Base-by-base conservation (phyloP, 768 basidiomycete genomes). In the Amanita brunnescens region DNA sequence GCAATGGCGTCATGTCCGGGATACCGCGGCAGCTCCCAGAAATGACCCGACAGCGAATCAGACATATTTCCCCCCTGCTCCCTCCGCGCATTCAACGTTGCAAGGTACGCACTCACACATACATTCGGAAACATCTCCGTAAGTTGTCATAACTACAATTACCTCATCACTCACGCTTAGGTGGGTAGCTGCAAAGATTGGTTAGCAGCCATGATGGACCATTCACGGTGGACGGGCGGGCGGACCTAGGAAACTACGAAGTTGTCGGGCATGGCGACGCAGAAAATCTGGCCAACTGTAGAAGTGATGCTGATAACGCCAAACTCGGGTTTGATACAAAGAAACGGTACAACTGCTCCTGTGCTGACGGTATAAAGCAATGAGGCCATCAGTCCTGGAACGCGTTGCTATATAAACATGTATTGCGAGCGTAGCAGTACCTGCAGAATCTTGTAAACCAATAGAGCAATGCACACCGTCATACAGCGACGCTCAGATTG, bases 321-420 rank as follows among this genome's bases (percentile, higher is more conserved):
- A 23, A 44, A 23, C 35, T 26, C 10, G 10, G 20, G 8, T 24
- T 3, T 39, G 24, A 29, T 12, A 21, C 9, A 14, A 10, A 1
- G 21, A 47, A 43, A 44, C 66, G 66, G 67, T 30, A 69, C 64
- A 32, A 70, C 63, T 56, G 71, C 54, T 58, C 80, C 80, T 0
- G 80, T 83, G 54, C 80, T 79, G 47, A 81, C 67, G 2, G 74
- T 69, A 53, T 79, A 81, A 26, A 69, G 38, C 60, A 81, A 81
- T 67, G 7, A 81, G 54, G 1, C 72, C 68, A 48, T 83, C 74
- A n/a, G 79, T 80, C 52, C 80, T 80, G 53, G 44, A 10, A 6
- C 26, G 14, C 24, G 40, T 20, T 32, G 16, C 23, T 33, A 8
- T 37, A 43, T 13, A 14, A 6, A 16, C 37, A 18, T 6, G 32